phyloP scores from a whole-genome alignment of 257 asterid genomes.

The Ligustrum vulgare region DNA sequence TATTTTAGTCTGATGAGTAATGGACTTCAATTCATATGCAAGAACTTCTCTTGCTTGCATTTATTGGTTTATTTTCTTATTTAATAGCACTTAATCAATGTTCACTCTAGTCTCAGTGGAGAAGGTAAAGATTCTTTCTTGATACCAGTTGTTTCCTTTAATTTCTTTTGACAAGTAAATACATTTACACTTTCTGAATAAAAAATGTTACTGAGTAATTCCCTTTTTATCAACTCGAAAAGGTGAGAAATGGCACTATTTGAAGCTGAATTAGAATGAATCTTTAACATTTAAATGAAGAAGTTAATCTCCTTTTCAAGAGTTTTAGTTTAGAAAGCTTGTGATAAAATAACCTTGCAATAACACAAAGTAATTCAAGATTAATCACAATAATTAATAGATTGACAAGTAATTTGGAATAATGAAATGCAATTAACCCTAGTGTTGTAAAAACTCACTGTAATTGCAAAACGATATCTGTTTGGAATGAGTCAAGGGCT shows the following conservation, averaged over 20 bases:
- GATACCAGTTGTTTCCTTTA: no score
- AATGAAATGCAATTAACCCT: no score
- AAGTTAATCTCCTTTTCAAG: not conserved
- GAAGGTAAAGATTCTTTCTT: not conserved
- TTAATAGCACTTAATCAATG: not conserved
- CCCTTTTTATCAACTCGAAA: not conserved
- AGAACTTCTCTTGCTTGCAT: not conserved
- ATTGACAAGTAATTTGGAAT: no score
- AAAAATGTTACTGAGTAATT: not conserved
- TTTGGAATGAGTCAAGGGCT: no score
- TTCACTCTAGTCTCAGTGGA: not conserved
- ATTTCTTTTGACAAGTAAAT: no score
- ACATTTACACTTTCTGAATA: not conserved
- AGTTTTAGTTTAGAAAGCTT: no score
- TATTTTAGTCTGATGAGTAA: not conserved
- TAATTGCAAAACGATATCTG: no score
- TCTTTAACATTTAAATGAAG: not conserved
- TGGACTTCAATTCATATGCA: not conserved
- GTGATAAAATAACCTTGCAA: no score
- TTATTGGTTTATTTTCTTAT: not conserved
- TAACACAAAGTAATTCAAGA: no score
- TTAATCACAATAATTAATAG: no score
- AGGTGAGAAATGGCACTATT: not conserved
- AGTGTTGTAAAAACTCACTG: no score
- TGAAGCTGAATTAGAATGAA: not conserved